phyloP scores from a whole-genome alignment of 192 early-diverging fungal species.

The Linnemannia schmuckeri region DNA sequence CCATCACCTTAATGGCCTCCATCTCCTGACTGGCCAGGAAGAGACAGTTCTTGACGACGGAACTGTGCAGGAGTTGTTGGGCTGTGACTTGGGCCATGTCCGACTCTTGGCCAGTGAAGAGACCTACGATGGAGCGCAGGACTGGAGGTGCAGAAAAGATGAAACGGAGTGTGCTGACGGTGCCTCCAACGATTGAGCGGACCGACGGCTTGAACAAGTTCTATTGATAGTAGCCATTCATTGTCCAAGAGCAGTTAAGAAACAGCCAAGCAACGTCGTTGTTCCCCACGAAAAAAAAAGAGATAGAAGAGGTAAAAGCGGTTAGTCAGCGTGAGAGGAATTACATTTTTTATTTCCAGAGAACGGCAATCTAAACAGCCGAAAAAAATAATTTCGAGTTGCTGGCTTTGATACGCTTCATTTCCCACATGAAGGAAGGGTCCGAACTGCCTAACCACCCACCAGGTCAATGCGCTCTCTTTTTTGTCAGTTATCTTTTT shows the following conservation, averaged over 20 bases:
- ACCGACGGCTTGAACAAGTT: constrained; percentile 43
- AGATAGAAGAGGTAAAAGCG: neutral
- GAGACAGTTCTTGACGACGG: constrained; percentile 73
- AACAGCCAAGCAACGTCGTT: neutral
- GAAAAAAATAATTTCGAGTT: neutral
- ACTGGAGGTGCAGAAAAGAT: constrained; percentile 58
- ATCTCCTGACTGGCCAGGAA: constrained; percentile 83
- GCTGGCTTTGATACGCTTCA: neutral
- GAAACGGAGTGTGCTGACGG: constrained; percentile 41
- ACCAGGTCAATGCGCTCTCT: neutral
- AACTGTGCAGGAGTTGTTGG: constrained; percentile 74
- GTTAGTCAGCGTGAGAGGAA: neutral
- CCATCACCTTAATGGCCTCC: constrained; percentile 73
- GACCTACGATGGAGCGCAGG: constrained; percentile 43
- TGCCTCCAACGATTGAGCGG: constrained; percentile 31
- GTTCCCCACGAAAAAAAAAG: neutral
- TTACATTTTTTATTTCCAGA: neutral
- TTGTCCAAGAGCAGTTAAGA: neutral
- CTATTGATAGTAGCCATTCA: neutral
- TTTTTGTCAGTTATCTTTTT: neutral
- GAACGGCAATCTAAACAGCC: neutral
- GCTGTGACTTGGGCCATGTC: constrained; percentile 70
- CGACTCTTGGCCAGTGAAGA: constrained; percentile 55
- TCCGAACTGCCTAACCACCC: neutral
- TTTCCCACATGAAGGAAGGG: neutral